These are phyloP conservation scores for Candida gorgasii DNA, from an alignment of 805 yeast genomes.

Conservation along the genomic window DNA sequence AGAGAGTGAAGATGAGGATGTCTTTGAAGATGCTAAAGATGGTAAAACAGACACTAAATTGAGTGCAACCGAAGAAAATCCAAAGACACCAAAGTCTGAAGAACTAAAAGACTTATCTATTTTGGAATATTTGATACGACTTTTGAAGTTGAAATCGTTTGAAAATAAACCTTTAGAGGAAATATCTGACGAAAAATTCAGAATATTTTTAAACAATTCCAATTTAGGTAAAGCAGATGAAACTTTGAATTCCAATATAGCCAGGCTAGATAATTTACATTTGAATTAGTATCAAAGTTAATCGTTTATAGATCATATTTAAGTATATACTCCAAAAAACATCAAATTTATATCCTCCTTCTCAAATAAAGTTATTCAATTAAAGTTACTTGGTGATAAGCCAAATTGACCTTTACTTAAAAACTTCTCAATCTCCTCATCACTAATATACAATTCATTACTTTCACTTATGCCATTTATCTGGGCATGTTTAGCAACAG, in stretches of 20 bases:
- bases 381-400: conserved; percentile 3
- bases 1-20: neutral
- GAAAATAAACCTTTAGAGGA: conserved; percentile 56
- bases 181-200: conserved; percentile 65
- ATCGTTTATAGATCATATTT: neutral
- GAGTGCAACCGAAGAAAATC: conserved; percentile 11
- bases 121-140: conserved; percentile 62
- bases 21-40: conserved; percentile 6
- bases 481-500: conserved; percentile 1
- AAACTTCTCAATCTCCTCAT: conserved; percentile 17
- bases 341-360: neutral
- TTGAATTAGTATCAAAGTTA: too few species aligned
- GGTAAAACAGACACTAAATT: conserved; percentile 8
- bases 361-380: neutral
- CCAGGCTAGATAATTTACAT: conserved; percentile 29
- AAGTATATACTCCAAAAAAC: neutral
- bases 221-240: conserved; percentile 1
- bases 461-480: conserved; percentile 13
- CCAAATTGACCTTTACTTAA: conserved; percentile 10
- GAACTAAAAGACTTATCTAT: conserved; percentile 42
- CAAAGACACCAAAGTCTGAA: conserved; percentile 7
- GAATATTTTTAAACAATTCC: conserved; percentile 45
- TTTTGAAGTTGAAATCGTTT: conserved; percentile 58
- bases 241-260: conserved; percentile 32
- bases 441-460: conserved; percentile 17